These are phyloP conservation scores for Phaeosphaeriaceae sp. DNA, from an alignment of 2,329 filamentous ascomycete species.

Conservation along the genomic window DNA sequence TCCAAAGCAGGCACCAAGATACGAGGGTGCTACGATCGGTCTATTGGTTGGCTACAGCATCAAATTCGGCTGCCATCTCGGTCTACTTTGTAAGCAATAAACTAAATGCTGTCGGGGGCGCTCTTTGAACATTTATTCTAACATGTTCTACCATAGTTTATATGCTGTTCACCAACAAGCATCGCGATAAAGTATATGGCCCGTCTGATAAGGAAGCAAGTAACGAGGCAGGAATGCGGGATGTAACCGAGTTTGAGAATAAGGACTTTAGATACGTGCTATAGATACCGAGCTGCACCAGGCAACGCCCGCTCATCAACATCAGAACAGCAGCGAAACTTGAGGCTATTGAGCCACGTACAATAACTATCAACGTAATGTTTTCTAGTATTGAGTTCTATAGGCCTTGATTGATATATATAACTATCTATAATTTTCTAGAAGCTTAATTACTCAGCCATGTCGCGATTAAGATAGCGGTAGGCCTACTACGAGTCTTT, in stretches of 20 bases:
- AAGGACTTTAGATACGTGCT: constrained; percentile 52
- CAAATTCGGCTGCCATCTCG: constrained; percentile 12
- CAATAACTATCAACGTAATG: too few species aligned
- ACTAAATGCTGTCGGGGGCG: too few species aligned
- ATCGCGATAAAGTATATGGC: neutral
- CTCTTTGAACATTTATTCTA: neutral
- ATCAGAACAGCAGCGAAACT: too few species aligned
- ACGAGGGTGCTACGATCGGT: constrained; percentile 40
- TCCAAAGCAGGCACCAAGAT: constrained; percentile 41
- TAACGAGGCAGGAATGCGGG: constrained; percentile 51
- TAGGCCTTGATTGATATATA: too few species aligned
- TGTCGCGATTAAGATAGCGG: too few species aligned
- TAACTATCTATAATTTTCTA: too few species aligned
- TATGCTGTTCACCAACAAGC: neutral
- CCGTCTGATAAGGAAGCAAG: constrained; percentile 32
- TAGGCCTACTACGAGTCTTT: too few species aligned
- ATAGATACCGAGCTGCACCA: too few species aligned
- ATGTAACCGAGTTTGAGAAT: constrained; percentile 52
- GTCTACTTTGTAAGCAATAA: neutral
- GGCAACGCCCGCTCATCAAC: too few species aligned
- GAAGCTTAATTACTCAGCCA: too few species aligned
- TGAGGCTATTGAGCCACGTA: too few species aligned
- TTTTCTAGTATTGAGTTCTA: too few species aligned
- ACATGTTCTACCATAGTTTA: constrained; percentile 36
- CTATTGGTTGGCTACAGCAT: constrained; percentile 16